A percentile compares a stretch with the other conserved stretches of the same genome.
These are phyloP conservation scores for Rhizopogon hawkerae DNA, from an alignment of 1,284 basidiomycete genomes.

Conservation along the genomic window DNA sequence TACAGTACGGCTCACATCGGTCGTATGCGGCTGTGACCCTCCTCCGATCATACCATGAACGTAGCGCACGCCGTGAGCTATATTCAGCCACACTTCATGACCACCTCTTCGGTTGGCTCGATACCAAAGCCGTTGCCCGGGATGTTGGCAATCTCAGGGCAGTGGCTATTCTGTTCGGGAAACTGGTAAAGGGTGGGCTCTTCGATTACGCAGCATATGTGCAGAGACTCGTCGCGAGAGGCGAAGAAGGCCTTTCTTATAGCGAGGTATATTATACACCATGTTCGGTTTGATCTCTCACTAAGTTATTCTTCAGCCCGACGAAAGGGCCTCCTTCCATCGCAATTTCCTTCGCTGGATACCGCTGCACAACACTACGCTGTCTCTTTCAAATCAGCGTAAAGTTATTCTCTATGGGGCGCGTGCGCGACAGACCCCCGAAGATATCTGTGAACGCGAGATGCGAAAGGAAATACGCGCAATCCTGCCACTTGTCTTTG, in stretches of 20 bases:
- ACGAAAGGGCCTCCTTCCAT: slow-evolving; percentile 46
- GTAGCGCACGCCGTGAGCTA: slow-evolving; percentile 48
- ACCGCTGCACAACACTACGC: slow-evolving; percentile 49
- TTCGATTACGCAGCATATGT: slow-evolving; percentile 85
- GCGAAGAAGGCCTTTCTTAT: slow-evolving; percentile 54
- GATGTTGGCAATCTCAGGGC: slow-evolving; percentile 51
- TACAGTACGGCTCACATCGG: slow-evolving; percentile 81
- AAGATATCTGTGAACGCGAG: slow-evolving; percentile 57
- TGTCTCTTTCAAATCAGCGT: slow-evolving; percentile 56
- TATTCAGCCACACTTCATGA: slow-evolving; percentile 57
- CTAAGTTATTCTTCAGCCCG: slow-evolving; percentile 12
- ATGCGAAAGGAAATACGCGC: slow-evolving; percentile 62
- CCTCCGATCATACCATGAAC: slow-evolving; percentile 63
- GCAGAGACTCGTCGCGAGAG: slow-evolving; percentile 76
- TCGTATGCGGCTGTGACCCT: slow-evolving; percentile 75
- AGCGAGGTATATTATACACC: slow-evolving; percentile 35
- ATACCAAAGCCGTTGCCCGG: slow-evolving; percentile 54
- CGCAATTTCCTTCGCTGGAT: slow-evolving; percentile 60
- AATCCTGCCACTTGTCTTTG: slow-evolving; percentile 59
- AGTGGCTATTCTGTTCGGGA: slow-evolving; percentile 71
- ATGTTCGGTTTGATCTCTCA: background rate
- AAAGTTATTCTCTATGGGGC: slow-evolving; percentile 60
- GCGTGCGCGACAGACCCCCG: slow-evolving; percentile 55
- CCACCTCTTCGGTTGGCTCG: slow-evolving; percentile 79
- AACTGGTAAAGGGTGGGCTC: slow-evolving; percentile 65